These are phyloP conservation scores for Luffa aegyptiaca DNA, from an alignment of 306 rosid species.

Conservation along the genomic window DNA sequence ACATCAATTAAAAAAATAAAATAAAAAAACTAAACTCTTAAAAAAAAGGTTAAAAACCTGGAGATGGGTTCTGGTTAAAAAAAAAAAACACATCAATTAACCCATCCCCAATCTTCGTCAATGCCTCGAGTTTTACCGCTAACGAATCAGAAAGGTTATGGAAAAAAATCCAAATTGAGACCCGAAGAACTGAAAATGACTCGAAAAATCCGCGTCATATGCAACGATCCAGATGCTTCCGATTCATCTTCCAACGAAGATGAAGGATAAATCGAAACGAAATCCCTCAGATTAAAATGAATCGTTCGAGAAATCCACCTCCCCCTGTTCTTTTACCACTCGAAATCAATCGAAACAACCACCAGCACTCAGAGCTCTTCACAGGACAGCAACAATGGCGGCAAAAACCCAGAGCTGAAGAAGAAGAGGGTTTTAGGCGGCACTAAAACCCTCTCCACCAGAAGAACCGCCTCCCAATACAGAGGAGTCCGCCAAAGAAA, in stretches of 20 bases:
- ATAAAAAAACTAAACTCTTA: no score
- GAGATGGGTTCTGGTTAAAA: no score
- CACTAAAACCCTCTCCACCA: not conserved
- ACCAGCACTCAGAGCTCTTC: constrained; percentile 21
- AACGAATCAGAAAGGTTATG: not conserved
- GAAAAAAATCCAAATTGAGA: not conserved
- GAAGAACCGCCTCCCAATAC: constrained; percentile 25
- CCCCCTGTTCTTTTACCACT: constrained; percentile 3
- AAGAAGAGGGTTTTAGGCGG: constrained; percentile 19
- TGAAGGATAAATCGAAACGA: constrained; percentile 20
- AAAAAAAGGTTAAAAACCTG: no score
- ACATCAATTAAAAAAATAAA: no score
- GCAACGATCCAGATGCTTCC: constrained; percentile 61
- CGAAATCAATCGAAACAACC: not conserved
- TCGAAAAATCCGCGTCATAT: constrained; percentile 51
- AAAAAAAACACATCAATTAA: no score
- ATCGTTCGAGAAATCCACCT: constrained; percentile 28
- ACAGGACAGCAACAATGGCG: constrained; percentile 32
- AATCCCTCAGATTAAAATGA: constrained; percentile 15
- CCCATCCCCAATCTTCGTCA: no score
- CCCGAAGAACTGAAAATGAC: constrained; percentile 9
- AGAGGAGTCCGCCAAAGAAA: constrained; percentile 77
- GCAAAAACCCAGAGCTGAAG: constrained; percentile 18
- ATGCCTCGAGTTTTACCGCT: not conserved
- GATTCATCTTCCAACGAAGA: constrained; percentile 75